Percentiles rank a stretch among this genome's conserved stretches.
These are phyloP conservation scores for Podospora pseudocomata DNA, from an alignment of 495 filamentous ascomycete species.

Conservation along the genomic window DNA sequence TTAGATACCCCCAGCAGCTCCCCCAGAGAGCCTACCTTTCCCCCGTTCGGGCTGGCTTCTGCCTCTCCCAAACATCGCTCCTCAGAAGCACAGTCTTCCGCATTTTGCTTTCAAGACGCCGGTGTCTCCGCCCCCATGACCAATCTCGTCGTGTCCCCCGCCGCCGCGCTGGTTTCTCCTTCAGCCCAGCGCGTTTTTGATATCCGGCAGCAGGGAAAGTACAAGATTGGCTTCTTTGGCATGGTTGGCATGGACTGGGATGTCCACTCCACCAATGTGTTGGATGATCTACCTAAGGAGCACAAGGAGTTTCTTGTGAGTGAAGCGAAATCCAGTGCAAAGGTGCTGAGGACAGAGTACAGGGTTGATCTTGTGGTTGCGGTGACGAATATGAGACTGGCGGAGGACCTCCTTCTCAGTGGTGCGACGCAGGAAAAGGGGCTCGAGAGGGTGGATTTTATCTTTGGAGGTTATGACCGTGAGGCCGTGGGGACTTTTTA, in stretches of 20 bases:
- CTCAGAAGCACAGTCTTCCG: neutral
- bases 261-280: neutral
- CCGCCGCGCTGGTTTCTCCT: neutral
- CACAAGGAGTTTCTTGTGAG: neutral
- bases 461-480: slow-evolving; percentile 3
- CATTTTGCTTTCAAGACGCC: neutral
- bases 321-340: neutral
- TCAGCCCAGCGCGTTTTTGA: neutral
- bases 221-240: slow-evolving; percentile 6
- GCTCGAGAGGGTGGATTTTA: neutral
- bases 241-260: slow-evolving; percentile 9
- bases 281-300: neutral
- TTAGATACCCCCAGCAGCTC: neutral
- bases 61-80: neutral
- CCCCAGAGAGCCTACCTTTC: neutral
- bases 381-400: slow-evolving; percentile 1
- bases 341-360: neutral
- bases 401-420: neutral
- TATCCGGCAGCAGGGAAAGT: neutral
- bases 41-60: neutral
- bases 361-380: neutral
- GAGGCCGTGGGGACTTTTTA: neutral
- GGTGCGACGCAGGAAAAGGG: neutral
- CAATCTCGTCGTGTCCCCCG: neutral
- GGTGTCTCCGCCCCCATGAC: neutral